These are phyloP conservation scores for Apiosordaria backusii DNA, from an alignment of 495 filamentous ascomycete species.

Conservation along the genomic window DNA sequence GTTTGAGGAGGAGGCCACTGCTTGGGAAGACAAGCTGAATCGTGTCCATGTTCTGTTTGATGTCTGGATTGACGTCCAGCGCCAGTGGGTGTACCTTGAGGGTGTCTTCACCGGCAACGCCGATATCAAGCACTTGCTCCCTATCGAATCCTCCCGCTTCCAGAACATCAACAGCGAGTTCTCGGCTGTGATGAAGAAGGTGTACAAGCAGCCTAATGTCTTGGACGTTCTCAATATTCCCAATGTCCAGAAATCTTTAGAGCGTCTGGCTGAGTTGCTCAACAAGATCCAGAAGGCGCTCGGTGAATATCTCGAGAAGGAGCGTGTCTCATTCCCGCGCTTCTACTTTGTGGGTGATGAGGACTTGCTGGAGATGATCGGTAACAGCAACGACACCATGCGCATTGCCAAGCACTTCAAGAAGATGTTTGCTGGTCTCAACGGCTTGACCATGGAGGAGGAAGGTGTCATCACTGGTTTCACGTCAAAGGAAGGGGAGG, in stretches of 20 bases:
- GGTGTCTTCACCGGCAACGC: slow-evolving; percentile 98
- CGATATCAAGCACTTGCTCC: slow-evolving; percentile 97
- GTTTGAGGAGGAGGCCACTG: slow-evolving; percentile 93
- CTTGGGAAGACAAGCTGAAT: slow-evolving; percentile 98
- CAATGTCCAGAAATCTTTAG: slow-evolving; percentile 90
- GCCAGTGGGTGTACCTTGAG: slow-evolving; percentile 98
- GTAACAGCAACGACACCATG: slow-evolving; percentile 94
- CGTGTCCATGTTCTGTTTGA: slow-evolving; percentile 96
- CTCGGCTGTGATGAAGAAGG: slow-evolving; percentile 96
- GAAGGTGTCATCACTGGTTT: slow-evolving; percentile 85
- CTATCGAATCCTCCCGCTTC: slow-evolving; percentile 92
- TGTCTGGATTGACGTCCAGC: slow-evolving; percentile 98
- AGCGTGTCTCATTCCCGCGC: slow-evolving; percentile 91
- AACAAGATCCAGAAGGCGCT: slow-evolving; percentile 99
- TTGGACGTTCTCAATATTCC: slow-evolving; percentile 93
- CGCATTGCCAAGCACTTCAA: slow-evolving; percentile 97
- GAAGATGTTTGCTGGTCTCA: slow-evolving; percentile 98
- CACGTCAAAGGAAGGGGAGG: slow-evolving; percentile 92
- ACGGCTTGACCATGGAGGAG: slow-evolving; percentile 86
- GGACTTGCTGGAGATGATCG: slow-evolving; percentile 98
- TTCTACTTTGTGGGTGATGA: slow-evolving; percentile 99
- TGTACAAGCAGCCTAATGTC: slow-evolving; percentile 89
- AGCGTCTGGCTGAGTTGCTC: slow-evolving; percentile 88
- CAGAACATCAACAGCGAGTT: slow-evolving; percentile 99
- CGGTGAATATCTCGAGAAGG: slow-evolving; percentile 96